Evolutionary conservation across 306 rosid species (phyloP).

Genomic region (Potentilla sterilis): DNA sequence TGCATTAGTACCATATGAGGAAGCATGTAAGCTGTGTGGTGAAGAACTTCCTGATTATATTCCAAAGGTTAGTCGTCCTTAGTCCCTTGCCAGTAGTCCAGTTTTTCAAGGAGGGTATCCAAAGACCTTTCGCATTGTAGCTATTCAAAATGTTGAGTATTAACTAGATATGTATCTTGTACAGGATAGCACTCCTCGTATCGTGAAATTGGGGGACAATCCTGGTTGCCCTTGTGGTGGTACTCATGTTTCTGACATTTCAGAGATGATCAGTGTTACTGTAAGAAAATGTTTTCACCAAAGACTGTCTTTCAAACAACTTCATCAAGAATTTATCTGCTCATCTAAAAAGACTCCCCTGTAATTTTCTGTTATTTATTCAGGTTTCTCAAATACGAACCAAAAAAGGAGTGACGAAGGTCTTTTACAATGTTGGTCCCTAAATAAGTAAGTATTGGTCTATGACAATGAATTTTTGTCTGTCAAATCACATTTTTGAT

Average conservation of each 20-base stretch:
- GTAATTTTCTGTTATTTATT: conserved; percentile 18
- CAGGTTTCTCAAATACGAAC: conserved; percentile 71
- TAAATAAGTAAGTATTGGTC: background rate
- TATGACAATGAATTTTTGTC: background rate
- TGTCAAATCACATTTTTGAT: background rate
- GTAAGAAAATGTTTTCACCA: conserved; percentile 37
- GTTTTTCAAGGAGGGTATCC: background rate
- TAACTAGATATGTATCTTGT: conserved; percentile 13
- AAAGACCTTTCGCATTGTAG: background rate
- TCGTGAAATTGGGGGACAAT: conserved; percentile 50
- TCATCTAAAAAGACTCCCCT: background rate
- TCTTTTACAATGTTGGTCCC: conserved; percentile 51
- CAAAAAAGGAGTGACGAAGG: conserved; percentile 67
- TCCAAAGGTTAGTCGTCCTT: conserved; percentile 53
- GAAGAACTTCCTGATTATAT: conserved; percentile 73
- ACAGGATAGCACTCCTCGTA: conserved; percentile 69
- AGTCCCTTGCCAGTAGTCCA: background rate
- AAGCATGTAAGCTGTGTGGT: conserved; percentile 63
- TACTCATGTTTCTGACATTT: conserved; percentile 63
- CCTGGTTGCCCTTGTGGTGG: conserved; percentile 87
- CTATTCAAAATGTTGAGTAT: background rate
- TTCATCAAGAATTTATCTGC: background rate
- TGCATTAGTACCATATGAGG: conserved; percentile 52
- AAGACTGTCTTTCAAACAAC: background rate
- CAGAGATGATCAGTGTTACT: conserved; percentile 50